Evolutionary conservation across 2,329 filamentous ascomycete genomes (phyloP).

Genomic region (Pseudogymnoascus sp.): DNA sequence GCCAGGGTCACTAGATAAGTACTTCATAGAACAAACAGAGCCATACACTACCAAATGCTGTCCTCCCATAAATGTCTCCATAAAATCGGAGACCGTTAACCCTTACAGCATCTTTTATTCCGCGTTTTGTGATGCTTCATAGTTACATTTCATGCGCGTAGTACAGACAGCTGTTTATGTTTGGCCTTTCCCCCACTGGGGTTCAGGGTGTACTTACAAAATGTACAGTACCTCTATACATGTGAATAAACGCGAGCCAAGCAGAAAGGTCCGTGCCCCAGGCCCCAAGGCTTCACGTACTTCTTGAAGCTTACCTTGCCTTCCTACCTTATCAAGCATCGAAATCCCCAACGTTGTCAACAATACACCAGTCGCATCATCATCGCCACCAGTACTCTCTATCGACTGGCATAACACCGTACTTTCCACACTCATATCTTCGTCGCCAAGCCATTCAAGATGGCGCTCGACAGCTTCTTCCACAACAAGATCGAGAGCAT

Average conservation of each 20-base stretch:
- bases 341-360: conserved; percentile 1
- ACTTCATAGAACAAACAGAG: background rate
- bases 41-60: background rate
- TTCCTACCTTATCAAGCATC: conserved; percentile 6
- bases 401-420: background rate
- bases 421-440: background rate
- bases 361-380: background rate
- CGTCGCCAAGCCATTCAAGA: conserved; percentile 38
- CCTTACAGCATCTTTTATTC: background rate
- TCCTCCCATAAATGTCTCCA: background rate
- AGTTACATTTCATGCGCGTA: background rate
- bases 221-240: background rate
- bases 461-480: conserved; percentile 99
- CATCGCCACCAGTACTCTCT: conserved; percentile 4
- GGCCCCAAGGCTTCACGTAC: conserved; percentile 7
- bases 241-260: conserved; percentile 1
- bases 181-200: background rate
- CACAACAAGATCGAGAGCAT: conserved; percentile 99
- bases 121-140: background rate
- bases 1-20: background rate
- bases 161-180: background rate
- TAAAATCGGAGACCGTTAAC: background rate
- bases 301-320: conserved; percentile 4
- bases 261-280: background rate
- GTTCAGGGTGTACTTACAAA: background rate